A percentile compares a stretch with the other conserved stretches of the same genome.
Conservation (phyloP, 1,139 yeast species). For the Geotrichum klebahnii region DNA sequence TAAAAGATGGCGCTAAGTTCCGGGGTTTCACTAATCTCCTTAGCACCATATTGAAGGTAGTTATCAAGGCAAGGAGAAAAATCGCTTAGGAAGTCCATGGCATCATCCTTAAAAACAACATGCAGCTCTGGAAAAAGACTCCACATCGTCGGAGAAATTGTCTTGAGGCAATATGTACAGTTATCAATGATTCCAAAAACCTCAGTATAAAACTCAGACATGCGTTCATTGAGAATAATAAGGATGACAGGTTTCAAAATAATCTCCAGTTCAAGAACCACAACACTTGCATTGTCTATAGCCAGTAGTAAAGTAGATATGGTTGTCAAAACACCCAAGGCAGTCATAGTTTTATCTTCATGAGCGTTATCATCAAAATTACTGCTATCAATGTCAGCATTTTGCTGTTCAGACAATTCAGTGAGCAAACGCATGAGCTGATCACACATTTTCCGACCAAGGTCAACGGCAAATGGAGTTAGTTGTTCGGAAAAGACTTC, state of each 20-base stretch:
- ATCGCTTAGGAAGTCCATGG: slow-evolving; percentile 69
- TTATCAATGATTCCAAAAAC: slow-evolving; percentile 81
- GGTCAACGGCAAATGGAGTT: slow-evolving; percentile 88
- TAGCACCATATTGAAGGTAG: slow-evolving; percentile 68
- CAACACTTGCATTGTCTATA: slow-evolving; percentile 73
- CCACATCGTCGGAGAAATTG: slow-evolving; percentile 77
- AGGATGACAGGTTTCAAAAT: slow-evolving; percentile 70
- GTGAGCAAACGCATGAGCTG: slow-evolving; percentile 72
- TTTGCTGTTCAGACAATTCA: slow-evolving; percentile 54
- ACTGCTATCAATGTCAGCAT: slow-evolving; percentile 32
- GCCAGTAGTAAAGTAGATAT: slow-evolving; percentile 82
- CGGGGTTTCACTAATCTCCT: slow-evolving; percentile 43
- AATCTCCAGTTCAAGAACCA: slow-evolving; percentile 64
- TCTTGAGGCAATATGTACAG: slow-evolving; percentile 69
- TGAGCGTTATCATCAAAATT: slow-evolving; percentile 45
- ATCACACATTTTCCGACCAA: slow-evolving; percentile 72
- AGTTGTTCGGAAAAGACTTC: slow-evolving; percentile 82
- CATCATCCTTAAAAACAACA: slow-evolving; percentile 49
- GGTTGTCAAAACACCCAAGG: slow-evolving; percentile 79
- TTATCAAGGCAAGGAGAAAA: slow-evolving; percentile 71
- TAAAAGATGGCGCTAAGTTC: slow-evolving; percentile 31
- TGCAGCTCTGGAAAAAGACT: slow-evolving; percentile 55
- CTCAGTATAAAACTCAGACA: slow-evolving; percentile 80
- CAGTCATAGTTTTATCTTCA: slow-evolving; percentile 82
- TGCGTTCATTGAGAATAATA: slow-evolving; percentile 56